Evolutionary conservation across 2,329 filamentous ascomycete genomes (phyloP).

Genomic region (Uncinocarpus reesii): DNA sequence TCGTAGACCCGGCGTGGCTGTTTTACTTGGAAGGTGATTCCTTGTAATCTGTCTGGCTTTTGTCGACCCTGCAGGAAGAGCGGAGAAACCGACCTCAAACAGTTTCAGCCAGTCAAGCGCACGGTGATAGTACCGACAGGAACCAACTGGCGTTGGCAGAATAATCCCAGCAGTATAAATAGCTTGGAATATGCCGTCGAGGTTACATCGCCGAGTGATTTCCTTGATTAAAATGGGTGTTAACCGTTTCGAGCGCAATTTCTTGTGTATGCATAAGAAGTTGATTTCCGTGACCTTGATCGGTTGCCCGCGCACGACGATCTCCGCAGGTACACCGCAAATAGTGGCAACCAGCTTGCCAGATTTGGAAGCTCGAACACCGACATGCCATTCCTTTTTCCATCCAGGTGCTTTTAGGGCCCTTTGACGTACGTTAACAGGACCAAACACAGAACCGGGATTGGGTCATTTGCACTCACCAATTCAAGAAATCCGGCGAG

Average conservation of each 20-base stretch:
- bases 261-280: conserved; percentile 97
- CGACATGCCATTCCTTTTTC: conserved; percentile 89
- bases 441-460: neutral
- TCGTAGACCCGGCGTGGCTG: conserved; percentile 63
- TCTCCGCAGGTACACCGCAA: conserved; percentile 75
- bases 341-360: conserved; percentile 91
- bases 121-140: conserved; percentile 90
- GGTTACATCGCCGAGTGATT: conserved; percentile 83
- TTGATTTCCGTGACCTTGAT: conserved; percentile 87
- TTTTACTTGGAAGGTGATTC: conserved; percentile 68
- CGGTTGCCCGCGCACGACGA: conserved; percentile 66
- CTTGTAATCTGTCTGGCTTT: conserved; percentile 75
- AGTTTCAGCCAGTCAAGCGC: conserved; percentile 93
- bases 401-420: conserved; percentile 90
- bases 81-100: conserved; percentile 88
- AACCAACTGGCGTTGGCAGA: conserved; percentile 81
- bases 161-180: conserved; percentile 92
- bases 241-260: conserved; percentile 83
- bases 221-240: conserved; percentile 95
- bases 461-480: conserved; percentile 44
- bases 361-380: conserved; percentile 73
- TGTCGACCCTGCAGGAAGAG: conserved; percentile 71
- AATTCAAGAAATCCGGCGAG: conserved; percentile 76
- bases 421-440: conserved; percentile 40
- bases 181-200: conserved; percentile 80